Base-by-base conservation (phyloP, 371 early-diverging fungal species). In the Rhizopus microsporus region DNA sequence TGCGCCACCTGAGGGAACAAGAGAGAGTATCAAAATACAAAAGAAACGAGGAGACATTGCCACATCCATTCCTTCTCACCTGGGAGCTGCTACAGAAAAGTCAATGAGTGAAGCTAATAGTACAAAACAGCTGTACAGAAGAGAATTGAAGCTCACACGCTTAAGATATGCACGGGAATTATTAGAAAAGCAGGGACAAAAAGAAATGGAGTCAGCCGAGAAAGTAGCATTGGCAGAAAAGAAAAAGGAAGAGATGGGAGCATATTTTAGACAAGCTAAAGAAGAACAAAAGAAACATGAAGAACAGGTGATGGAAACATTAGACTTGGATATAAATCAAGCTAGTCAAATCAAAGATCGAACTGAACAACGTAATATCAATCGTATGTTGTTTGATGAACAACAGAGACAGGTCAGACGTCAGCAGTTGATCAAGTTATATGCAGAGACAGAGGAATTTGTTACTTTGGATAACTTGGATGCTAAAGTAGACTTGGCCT, bases 391-490 rank as follows among this genome's bases (percentile, higher is more conserved):
- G 23, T 65, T 68, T 33, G 67, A 71, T 46, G 51, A 64, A 42
- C 15, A 8, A 7, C 56, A 65, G 35, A 49, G 69, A 10, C 51
- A 62, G 4, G 54, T 46, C 29, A 61, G 79, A 34, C 65, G 64
- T 12, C 67, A 71, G 52, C 65, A 68, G 34, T 44, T 78, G 17
- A 35, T 69, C 15, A 65, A 73, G 38, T 49, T 78, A 49, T 78
- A 78, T 47, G 17, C 59, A 17, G 46, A 67, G 5, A 59, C 72
- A 7, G 63, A 71, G 3, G 48, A 51, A 37, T 78, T 78, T 63
- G 72, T 78, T 40, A 78, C 79, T 31, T 55, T 72, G 42, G 79
- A 78, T 4, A 78, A 78, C 44, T 58, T 78, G 55, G 79, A 78
- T 54, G 72, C 58, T 10, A 67, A 62, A 37, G 55, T 78, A 5